Conservation (phyloP, 805 yeast species). For the Metschnikowia henanensis region DNA sequence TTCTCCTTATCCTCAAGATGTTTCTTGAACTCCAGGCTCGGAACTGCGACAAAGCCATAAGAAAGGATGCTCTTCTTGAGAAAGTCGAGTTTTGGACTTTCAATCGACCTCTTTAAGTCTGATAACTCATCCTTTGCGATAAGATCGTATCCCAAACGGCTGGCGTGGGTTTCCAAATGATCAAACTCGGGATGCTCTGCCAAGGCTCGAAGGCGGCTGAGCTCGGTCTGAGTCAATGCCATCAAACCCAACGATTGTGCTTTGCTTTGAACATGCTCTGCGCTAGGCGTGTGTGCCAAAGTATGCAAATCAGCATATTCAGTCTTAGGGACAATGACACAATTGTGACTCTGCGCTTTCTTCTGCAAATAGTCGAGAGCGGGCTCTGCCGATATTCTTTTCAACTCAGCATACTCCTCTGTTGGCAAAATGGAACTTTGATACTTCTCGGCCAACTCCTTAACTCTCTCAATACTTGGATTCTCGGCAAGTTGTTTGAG, state of each 20-base stretch:
- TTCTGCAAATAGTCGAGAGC: slow-evolving; percentile 6
- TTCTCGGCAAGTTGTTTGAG: slow-evolving; percentile 8
- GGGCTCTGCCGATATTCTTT: slow-evolving; percentile 9
- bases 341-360: slow-evolving; percentile 11
- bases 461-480: slow-evolving; percentile 13
- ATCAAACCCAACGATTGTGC: slow-evolving; percentile 10
- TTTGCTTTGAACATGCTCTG: slow-evolving; percentile 10
- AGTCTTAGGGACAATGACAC: slow-evolving; percentile 7
- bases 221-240: slow-evolving; percentile 5
- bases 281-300: slow-evolving; percentile 12
- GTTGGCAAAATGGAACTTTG: slow-evolving; percentile 12
- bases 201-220: slow-evolving; percentile 5
- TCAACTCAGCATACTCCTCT: slow-evolving; percentile 11
- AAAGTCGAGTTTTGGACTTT: slow-evolving; percentile 22
- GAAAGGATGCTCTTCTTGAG: slow-evolving; percentile 17
- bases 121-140: slow-evolving; percentile 20
- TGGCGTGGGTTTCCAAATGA: slow-evolving; percentile 24
- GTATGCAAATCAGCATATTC: slow-evolving; percentile 11
- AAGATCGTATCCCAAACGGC: slow-evolving; percentile 17
- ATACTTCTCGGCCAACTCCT: slow-evolving; percentile 16
- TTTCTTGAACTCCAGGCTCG: slow-evolving; percentile 18
- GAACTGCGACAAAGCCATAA: slow-evolving; percentile 20
- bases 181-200: slow-evolving; percentile 27
- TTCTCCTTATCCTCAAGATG: slow-evolving; percentile 30
- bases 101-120: slow-evolving; percentile 14